Evolutionary conservation across 2,329 filamentous ascomycete species (phyloP), one percentile per base, ranked within the genome.

Genomic region (Cryphonectria nitschkei): DNA sequence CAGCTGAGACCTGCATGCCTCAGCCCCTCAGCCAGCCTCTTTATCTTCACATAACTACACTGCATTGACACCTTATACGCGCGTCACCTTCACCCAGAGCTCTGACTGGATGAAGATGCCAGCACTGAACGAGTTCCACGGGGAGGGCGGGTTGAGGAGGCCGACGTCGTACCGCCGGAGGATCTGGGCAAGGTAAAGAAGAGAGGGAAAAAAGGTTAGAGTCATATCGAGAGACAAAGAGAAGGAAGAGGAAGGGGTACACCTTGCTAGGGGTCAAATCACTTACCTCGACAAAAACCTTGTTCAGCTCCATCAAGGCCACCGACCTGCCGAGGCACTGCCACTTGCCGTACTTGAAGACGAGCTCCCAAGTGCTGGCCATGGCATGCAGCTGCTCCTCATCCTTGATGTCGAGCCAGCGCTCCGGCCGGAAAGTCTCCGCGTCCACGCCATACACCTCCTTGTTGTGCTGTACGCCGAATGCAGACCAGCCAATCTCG

Each of bases 311-410:
- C 72, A 85, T 80, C 71, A 81, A 74, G 11, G 83, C 83, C 61
- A 85, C 80, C 32, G 79, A 78, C 74, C 81, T 83, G 6, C 85
- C 85, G n/a, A 86, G 75, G 72, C 85, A 86, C 74, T 79, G 76
- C 70, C 79, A 83, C 63, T 79, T 80, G 5, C 84, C 84, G 41
- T 78, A 77, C 22, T 81, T 81, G 75, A 86, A 86, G 0, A 83
- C 77, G 19, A 84, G 76, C 64, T 85, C 84, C 65, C 81, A 76
- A 1, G 80, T 82, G 52, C 76, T 75, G 39, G 79, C 77, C 78
- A 84, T 84, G 3, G 60, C 63, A 22, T 77, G 76, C 22, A 78
- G 75, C 67, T 78, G 75, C 56, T 79, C 78, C 1, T 77, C 76
- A 1, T 76, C 74, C 14, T 79, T 77, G 13, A 76, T 79, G 69